Conservation (phyloP, 441 rosid species). For the Manihot esculenta region DNA sequence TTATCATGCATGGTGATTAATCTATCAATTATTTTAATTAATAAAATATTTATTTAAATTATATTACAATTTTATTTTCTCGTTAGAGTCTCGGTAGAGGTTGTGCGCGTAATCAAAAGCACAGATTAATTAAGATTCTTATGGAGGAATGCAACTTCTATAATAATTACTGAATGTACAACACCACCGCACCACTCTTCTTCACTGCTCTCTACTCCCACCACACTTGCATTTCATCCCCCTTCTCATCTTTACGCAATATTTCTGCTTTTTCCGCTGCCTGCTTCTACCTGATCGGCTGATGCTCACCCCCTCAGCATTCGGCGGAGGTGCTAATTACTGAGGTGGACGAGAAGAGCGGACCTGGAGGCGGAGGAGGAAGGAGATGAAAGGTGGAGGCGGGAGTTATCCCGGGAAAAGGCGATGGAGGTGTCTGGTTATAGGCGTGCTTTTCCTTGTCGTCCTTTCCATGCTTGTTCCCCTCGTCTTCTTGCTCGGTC, state of each 20-base stretch:
- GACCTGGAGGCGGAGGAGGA: conserved; percentile 6
- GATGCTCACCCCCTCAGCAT: not conserved
- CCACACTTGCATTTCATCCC: not conserved
- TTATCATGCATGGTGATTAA: too few relatives aligned
- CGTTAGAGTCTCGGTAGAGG: not conserved
- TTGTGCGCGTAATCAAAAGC: conserved; percentile 5
- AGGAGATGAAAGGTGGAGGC: conserved; percentile 57
- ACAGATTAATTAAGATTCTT: not conserved
- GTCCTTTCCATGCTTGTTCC: conserved; percentile 95
- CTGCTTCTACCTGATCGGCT: not conserved
- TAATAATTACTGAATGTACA: too few relatives aligned
- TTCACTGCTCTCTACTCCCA: not conserved
- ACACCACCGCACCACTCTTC: not conserved
- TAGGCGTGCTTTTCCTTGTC: conserved; percentile 80
- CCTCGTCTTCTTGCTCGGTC: conserved; percentile 85
- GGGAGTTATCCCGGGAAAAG: conserved; percentile 50
- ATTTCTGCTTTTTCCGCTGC: not conserved
- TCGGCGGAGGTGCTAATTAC: not conserved
- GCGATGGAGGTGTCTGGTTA: conserved; percentile 68
- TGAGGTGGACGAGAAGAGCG: conserved; percentile 9
- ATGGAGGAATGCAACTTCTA: not conserved
- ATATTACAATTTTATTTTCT: too few relatives aligned
- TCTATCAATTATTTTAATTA: too few relatives aligned
- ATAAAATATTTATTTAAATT: too few relatives aligned
- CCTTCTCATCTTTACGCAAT: not conserved